Conservation (phyloP, 2,329 filamentous ascomycete species). For the Lecanicillium sp. region DNA sequence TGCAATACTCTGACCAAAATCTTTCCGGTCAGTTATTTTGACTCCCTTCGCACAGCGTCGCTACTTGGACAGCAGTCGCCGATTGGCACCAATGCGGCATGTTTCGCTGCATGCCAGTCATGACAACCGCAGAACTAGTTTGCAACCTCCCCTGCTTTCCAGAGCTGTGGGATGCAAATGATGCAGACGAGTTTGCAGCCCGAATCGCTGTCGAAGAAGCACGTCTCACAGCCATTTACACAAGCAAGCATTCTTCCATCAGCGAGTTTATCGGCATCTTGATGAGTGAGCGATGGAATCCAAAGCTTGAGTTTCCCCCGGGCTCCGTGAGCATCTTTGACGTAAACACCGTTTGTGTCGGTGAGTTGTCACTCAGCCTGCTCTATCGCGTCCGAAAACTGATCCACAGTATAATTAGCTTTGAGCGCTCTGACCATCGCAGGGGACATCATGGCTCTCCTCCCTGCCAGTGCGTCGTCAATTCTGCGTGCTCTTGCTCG, state of each 20-base stretch:
- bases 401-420: not conserved
- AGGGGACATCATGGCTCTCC: slow-evolving; percentile 10
- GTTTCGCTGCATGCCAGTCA: slow-evolving; percentile 14
- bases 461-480: slow-evolving; percentile 6
- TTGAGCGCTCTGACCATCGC: slow-evolving; percentile 9
- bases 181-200: slow-evolving; percentile 11
- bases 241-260: slow-evolving; percentile 4
- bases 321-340: slow-evolving; percentile 9
- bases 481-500: slow-evolving; percentile 12
- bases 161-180: slow-evolving; percentile 17
- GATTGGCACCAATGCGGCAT: slow-evolving; percentile 21
- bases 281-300: slow-evolving; percentile 13
- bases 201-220: not conserved
- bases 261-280: slow-evolving; percentile 12
- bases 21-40: too few relatives aligned
- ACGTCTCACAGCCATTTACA: not conserved
- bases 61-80: slow-evolving; percentile 14
- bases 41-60: slow-evolving; percentile 11
- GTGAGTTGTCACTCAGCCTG: not conserved
- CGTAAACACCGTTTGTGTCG: slow-evolving; percentile 8
- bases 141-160: slow-evolving; percentile 16
- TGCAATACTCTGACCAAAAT: too few relatives aligned
- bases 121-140: slow-evolving; percentile 15
- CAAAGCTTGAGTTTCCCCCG: slow-evolving; percentile 5
- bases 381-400: not conserved